Conservation (phyloP, 352 stramenopile species). For the Phytophthora aleatoria region DNA sequence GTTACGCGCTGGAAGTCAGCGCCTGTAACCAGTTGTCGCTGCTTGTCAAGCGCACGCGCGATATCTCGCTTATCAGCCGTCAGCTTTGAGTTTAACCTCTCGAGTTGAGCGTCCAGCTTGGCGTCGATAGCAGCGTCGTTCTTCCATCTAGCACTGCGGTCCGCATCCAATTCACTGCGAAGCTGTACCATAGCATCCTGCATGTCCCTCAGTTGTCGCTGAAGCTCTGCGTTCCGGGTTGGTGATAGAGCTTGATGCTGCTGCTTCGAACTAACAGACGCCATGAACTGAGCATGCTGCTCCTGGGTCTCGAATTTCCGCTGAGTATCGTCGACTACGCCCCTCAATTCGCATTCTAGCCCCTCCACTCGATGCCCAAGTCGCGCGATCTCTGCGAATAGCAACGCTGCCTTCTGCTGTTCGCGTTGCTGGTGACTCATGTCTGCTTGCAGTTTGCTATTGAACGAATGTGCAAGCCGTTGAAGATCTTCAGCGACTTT, state of each 20-base stretch:
- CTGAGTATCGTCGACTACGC: constrained; percentile 38
- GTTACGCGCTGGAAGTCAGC: constrained; percentile 59
- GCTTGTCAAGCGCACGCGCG: constrained; percentile 54
- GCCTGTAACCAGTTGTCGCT: constrained; percentile 45
- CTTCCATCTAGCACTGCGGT: constrained; percentile 62
- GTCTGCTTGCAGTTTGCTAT: constrained; percentile 64
- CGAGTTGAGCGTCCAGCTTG: constrained; percentile 47
- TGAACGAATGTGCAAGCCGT: constrained; percentile 54
- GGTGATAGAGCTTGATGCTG: constrained; percentile 38
- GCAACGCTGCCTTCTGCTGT: constrained; percentile 67
- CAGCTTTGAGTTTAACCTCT: constrained; percentile 50
- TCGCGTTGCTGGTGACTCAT: constrained; percentile 55
- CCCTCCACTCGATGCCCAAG: constrained; percentile 56
- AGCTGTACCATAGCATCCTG: constrained; percentile 52
- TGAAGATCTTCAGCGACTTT: constrained; percentile 60
- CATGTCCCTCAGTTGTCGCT: constrained; percentile 37
- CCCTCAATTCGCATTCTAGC: constrained; percentile 37
- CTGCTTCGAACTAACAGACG: constrained; percentile 35
- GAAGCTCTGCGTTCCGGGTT: constrained; percentile 25
- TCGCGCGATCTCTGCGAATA: constrained; percentile 70
- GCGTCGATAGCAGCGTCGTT: constrained; percentile 47
- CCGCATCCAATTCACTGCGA: constrained; percentile 54
- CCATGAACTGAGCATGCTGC: constrained; percentile 40
- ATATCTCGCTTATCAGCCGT: constrained; percentile 60
- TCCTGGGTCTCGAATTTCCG: constrained; percentile 52